A percentile compares a stretch with the other conserved stretches of the same genome.
Evolutionary conservation across 345 rosid genomes (phyloP).

Genomic region (Chamaenerion angustifolium): DNA sequence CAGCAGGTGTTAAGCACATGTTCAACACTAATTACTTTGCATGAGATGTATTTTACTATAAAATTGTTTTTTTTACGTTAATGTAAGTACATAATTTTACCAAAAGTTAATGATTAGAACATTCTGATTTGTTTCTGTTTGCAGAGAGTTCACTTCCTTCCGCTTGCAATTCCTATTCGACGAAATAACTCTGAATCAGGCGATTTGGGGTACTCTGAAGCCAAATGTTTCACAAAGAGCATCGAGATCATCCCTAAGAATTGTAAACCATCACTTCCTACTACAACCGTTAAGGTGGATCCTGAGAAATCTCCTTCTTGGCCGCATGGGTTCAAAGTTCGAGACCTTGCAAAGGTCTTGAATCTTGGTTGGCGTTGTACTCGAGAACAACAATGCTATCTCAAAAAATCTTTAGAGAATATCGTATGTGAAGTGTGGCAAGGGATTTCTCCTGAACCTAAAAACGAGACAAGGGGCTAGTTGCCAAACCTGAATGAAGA

Average conservation of each 20-base stretch:
- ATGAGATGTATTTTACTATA: background rate
- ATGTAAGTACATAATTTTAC: too few species aligned
- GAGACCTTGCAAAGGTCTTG: conserved; percentile 58
- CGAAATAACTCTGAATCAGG: conserved; percentile 50
- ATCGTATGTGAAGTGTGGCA: conserved; percentile 5
- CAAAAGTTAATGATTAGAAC: background rate
- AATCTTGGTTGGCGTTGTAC: conserved; percentile 59
- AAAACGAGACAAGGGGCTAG: conserved; percentile 18
- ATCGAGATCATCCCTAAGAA: conserved; percentile 45
- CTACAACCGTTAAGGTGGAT: conserved; percentile 15
- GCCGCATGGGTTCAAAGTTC: conserved; percentile 53
- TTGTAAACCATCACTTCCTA: conserved; percentile 13
- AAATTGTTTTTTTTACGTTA: background rate
- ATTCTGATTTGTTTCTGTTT: background rate
- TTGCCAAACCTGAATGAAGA: conserved; percentile 88
- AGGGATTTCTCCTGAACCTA: conserved; percentile 15
- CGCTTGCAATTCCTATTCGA: conserved; percentile 86
- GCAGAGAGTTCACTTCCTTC: conserved; percentile 59
- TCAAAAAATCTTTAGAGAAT: conserved; percentile 42
- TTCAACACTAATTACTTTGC: too few species aligned
- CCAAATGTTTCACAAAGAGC: conserved; percentile 59
- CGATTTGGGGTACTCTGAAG: conserved; percentile 65
- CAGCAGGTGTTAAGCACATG: too few species aligned
- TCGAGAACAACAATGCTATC: conserved; percentile 56
- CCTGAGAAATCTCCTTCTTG: conserved; percentile 13